Percentiles rank a stretch among this genome's conserved stretches.
Evolutionary conservation across 2,329 filamentous ascomycete genomes (phyloP).

Genomic region (Exophiala sp.): DNA sequence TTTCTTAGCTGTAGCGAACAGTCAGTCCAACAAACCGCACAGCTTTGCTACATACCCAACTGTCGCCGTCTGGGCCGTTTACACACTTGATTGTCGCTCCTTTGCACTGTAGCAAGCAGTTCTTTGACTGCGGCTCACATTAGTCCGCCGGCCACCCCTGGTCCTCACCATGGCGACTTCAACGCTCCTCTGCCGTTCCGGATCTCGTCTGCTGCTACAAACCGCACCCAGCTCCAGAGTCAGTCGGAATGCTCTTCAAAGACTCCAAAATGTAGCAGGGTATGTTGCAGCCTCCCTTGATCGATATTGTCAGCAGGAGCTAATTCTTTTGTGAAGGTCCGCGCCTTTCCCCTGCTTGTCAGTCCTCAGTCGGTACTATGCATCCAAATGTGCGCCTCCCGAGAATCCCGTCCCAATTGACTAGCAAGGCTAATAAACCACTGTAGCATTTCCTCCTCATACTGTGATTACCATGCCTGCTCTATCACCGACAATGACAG

Average conservation of each 20-base stretch:
- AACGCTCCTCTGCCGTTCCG: conserved; percentile 42
- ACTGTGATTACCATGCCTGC: conserved; percentile 97
- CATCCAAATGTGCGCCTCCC: conserved; percentile 56
- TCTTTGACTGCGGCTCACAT: conserved; percentile 7
- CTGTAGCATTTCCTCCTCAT: conserved; percentile 81
- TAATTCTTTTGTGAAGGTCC: conserved; percentile 17
- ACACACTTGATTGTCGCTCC: conserved; percentile 21
- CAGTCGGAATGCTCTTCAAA: conserved; percentile 40
- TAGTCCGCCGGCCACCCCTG: conserved; percentile 9
- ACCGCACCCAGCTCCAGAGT: conserved; percentile 36
- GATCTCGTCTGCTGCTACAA: conserved; percentile 41
- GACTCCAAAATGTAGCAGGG: conserved; percentile 40
- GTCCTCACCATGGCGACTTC: conserved; percentile 50
- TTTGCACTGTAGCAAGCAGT: conserved; percentile 17
- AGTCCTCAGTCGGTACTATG: conserved; percentile 61
- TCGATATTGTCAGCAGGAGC: conserved; percentile 1
- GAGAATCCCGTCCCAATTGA: conserved; percentile 5
- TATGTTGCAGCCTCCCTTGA: conserved; percentile 28
- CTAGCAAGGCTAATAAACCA: conserved; percentile 23
- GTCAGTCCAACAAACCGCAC: conserved; percentile 18
- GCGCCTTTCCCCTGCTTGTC: conserved; percentile 46
- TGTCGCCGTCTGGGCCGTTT: conserved; percentile 12
- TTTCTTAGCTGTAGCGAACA: conserved; percentile 20
- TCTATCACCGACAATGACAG: conserved; percentile 93
- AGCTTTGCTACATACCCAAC: conserved; percentile 5